Evolutionary conservation across 2,329 filamentous ascomycete genomes (phyloP).

Genomic region (Podosphaera fusca): DNA sequence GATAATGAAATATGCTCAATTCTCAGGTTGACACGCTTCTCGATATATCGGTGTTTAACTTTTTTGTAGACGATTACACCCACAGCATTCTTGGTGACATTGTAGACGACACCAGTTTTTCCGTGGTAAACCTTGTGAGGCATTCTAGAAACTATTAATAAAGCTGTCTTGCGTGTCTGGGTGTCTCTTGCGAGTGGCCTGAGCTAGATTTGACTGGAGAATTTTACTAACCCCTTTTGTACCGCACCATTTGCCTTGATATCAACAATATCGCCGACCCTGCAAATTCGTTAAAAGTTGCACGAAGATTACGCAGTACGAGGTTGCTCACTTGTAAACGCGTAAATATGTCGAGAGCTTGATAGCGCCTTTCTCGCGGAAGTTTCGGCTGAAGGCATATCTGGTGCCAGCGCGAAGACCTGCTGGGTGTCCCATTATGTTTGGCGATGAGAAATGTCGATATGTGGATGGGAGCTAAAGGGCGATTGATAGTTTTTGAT

Average conservation of each 20-base stretch:
- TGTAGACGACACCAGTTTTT: slow-evolving; percentile 88
- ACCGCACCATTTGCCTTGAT: slow-evolving; percentile 96
- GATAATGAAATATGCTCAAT: slow-evolving; percentile 92
- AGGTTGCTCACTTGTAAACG: slow-evolving; percentile 54
- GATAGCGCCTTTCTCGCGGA: slow-evolving; percentile 92
- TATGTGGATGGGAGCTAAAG: not conserved
- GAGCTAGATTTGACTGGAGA: not conserved
- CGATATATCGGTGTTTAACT: slow-evolving; percentile 97
- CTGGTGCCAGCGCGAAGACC: slow-evolving; percentile 74
- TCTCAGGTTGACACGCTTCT: slow-evolving; percentile 99
- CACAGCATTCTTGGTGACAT: slow-evolving; percentile 94
- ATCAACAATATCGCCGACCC: slow-evolving; percentile 96
- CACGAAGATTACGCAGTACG: too few species aligned
- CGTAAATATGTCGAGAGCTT: slow-evolving; percentile 80
- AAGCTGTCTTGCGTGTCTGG: too few species aligned
- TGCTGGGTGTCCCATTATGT: slow-evolving; percentile 41
- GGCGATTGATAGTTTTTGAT: too few species aligned
- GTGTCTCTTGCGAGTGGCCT: not conserved
- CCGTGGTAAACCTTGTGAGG: slow-evolving; percentile 5
- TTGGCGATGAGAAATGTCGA: slow-evolving; percentile 2
- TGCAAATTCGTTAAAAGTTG: slow-evolving; percentile 25
- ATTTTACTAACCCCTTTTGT: slow-evolving; percentile 63
- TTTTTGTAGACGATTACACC: slow-evolving; percentile 99
- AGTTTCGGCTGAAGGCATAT: slow-evolving; percentile 63
- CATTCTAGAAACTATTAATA: slow-evolving; percentile 2